Percentiles rank a stretch among this genome's conserved stretches.
Conservation (phyloP, 2,329 filamentous ascomycete species). For the Diplodia sapinea region DNA sequence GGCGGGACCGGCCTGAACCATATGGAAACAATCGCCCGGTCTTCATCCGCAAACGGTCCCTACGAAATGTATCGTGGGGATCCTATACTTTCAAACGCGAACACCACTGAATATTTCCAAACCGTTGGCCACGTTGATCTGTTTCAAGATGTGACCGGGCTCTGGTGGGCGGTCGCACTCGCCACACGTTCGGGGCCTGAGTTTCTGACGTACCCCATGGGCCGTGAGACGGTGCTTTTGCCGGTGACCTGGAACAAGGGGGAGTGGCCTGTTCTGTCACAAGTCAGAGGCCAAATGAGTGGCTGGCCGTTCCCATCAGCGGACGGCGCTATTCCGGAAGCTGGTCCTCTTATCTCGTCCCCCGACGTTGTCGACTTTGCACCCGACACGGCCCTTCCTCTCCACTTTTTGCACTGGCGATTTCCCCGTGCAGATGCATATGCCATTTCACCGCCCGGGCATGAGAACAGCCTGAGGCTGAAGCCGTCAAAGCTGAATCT, state of each 20-base stretch:
- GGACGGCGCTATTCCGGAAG: constrained; percentile 46
- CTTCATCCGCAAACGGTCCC: constrained; percentile 49
- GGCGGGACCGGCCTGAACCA: constrained; percentile 51
- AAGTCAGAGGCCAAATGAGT: constrained; percentile 53
- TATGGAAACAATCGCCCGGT: constrained; percentile 48
- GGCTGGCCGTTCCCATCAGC: constrained; percentile 50
- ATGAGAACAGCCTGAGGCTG: constrained; percentile 55
- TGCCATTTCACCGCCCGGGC: constrained; percentile 52
- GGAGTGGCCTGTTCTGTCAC: constrained; percentile 54
- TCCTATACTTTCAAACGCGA: constrained; percentile 50
- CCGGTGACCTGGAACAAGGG: constrained; percentile 40
- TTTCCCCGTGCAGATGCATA: constrained; percentile 57
- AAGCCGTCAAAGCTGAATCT: constrained; percentile 59
- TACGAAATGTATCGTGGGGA: constrained; percentile 51
- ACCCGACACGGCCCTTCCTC: constrained; percentile 53
- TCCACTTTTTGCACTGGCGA: constrained; percentile 64
- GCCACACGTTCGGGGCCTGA: constrained; percentile 45
- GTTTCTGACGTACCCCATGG: constrained; percentile 44
- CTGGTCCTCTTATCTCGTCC: constrained; percentile 52
- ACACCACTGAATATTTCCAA: constrained; percentile 49
- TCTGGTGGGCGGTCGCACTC: constrained; percentile 45
- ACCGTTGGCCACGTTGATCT: constrained; percentile 48
- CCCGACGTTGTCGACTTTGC: constrained; percentile 57
- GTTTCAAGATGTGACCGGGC: constrained; percentile 44
- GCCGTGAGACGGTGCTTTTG: constrained; percentile 42